These are phyloP conservation scores for Annulohypoxylon truncatum DNA, from an alignment of 2,329 filamentous ascomycete genomes.

Conservation along the genomic window DNA sequence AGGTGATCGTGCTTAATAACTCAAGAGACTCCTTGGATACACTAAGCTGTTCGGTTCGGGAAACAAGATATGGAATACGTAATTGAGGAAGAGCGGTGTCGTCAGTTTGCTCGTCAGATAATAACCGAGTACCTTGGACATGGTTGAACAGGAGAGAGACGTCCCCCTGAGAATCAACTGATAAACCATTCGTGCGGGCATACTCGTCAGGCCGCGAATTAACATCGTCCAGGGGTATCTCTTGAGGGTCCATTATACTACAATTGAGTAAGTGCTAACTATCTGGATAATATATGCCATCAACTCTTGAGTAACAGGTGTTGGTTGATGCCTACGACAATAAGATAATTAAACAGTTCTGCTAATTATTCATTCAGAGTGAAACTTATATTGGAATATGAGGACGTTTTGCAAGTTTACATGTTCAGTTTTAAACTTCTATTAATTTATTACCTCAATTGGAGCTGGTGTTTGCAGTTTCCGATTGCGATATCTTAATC, in stretches of 20 bases:
- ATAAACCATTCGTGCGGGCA: constrained; percentile 43
- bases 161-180: constrained; percentile 43
- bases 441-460: too few relatives aligned
- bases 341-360: background rate
- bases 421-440: background rate
- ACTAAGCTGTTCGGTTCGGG: constrained; percentile 36
- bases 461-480: background rate
- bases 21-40: constrained; percentile 34
- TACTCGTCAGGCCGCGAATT: constrained; percentile 41
- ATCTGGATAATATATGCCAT: background rate
- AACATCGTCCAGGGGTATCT: background rate
- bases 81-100: constrained; percentile 39
- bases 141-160: constrained; percentile 30
- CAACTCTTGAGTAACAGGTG: background rate
- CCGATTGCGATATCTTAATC: background rate
- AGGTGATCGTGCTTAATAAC: constrained; percentile 30
- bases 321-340: background rate
- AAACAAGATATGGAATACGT: constrained; percentile 29
- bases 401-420: too few relatives aligned
- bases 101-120: constrained; percentile 15
- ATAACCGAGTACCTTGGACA: constrained; percentile 22
- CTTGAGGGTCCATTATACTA: constrained; percentile 10
- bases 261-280: background rate
- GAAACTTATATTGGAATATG: too few relatives aligned
- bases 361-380: background rate